phyloP scores from a whole-genome alignment of 768 basidiomycete genomes.

The Sarcomyxa edulis region DNA sequence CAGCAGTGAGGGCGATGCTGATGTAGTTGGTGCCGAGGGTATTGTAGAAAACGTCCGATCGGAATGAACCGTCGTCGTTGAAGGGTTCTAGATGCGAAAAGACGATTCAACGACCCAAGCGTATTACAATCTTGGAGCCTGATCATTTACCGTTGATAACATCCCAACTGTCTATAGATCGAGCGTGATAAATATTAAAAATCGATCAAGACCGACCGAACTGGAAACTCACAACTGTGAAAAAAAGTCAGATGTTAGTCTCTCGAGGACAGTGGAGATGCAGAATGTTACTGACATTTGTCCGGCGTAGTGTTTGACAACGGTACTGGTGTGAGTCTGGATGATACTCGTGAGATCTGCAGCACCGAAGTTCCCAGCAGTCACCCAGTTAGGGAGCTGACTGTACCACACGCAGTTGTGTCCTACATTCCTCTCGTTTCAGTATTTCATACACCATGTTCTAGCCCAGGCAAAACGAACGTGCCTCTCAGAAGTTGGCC shows the following conservation, averaged over 20 bases:
- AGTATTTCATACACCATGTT: background rate
- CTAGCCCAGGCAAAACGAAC: no score
- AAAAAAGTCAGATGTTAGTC: background rate
- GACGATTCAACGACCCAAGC: conserved; percentile 7
- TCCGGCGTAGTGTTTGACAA: conserved; percentile 50
- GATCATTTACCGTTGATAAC: conserved; percentile 30
- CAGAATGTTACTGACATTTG: conserved; percentile 32
- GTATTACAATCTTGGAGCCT: background rate
- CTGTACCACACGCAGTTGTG: conserved; percentile 48
- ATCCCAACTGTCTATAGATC: conserved; percentile 29
- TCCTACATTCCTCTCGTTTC: no score
- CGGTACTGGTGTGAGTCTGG: conserved; percentile 40
- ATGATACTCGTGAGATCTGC: conserved; percentile 38
- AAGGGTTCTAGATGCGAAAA: conserved; percentile 27
- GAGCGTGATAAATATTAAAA: background rate
- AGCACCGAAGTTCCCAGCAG: conserved; percentile 34
- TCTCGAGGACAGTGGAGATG: background rate
- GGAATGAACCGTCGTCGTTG: conserved; percentile 44
- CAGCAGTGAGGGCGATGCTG: conserved; percentile 34
- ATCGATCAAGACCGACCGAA: background rate
- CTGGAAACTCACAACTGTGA: conserved; percentile 2
- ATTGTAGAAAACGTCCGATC: conserved; percentile 37
- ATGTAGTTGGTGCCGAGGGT: conserved; percentile 33
- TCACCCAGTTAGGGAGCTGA: conserved; percentile 49
- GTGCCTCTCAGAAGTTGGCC: conserved; percentile 41